phyloP scores from a whole-genome alignment of 768 basidiomycete species.

The Chlorophyllum brunneum region DNA sequence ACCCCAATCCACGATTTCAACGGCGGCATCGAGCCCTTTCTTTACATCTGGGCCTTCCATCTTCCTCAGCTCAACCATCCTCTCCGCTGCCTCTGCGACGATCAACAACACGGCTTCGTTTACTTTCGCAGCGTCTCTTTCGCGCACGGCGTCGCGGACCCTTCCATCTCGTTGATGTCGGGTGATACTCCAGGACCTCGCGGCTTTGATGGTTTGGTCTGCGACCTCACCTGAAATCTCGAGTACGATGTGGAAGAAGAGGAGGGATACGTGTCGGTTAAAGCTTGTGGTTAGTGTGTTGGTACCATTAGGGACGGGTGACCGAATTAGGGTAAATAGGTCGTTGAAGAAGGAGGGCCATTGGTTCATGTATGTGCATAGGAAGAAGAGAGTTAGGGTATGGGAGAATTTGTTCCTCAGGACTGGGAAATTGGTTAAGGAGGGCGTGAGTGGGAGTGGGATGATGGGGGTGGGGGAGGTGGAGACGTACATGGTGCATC shows the following conservation, averaged over 20 bases:
- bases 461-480: constrained; percentile 2
- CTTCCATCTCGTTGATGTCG: constrained; percentile 80
- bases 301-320: constrained; percentile 38
- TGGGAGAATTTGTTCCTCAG: constrained; percentile 95
- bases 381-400: constrained; percentile 84
- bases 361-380: constrained; percentile 80
- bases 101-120: constrained; percentile 87
- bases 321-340: constrained; percentile 67
- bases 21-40: constrained; percentile 50
- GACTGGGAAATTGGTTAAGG: constrained; percentile 41
- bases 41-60: constrained; percentile 34
- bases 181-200: constrained; percentile 63
- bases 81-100: constrained; percentile 65
- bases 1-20: constrained; percentile 91
- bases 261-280: constrained; percentile 81
- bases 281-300: constrained; percentile 43
- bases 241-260: constrained; percentile 88
- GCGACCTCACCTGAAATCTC: constrained; percentile 98
- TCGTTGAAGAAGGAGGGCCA: constrained; percentile 85
- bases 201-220: constrained; percentile 89
- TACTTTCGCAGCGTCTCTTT: constrained; percentile 80
- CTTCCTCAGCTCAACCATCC: constrained; percentile 51
- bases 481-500: constrained; percentile 69
- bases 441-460: constrained; percentile 2
- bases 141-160: constrained; percentile 87